Conservation (phyloP, 257 asterid species). For the Rubia yunnanensis region DNA sequence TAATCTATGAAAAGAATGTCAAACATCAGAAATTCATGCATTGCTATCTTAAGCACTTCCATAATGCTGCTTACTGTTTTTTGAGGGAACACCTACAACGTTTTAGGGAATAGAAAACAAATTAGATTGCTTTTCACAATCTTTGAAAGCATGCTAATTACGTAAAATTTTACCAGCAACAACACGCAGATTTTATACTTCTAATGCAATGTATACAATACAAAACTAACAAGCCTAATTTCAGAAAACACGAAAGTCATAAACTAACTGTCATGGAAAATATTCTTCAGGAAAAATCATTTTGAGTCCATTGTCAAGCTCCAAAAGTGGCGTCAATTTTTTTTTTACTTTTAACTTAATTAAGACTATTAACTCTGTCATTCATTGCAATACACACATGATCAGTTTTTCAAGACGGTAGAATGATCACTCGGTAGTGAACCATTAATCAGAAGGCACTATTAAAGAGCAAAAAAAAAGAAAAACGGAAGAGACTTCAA, state of each 20-base stretch:
- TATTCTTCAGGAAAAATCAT: background rate
- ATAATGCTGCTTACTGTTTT: background rate
- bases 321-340: background rate
- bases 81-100: background rate
- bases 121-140: background rate
- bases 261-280: background rate
- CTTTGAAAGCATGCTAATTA: too few relatives aligned
- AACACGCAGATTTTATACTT: too few relatives aligned
- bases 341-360: background rate
- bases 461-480: background rate
- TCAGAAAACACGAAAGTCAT: background rate
- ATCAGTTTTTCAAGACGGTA: background rate
- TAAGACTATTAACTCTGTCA: background rate
- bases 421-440: background rate
- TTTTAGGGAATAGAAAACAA: background rate
- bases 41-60: background rate
- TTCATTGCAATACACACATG: background rate
- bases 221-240: background rate
- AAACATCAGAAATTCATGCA: background rate
- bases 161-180: background rate
- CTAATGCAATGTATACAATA: background rate
- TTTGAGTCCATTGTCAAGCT: background rate
- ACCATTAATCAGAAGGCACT: background rate
- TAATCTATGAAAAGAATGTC: background rate
- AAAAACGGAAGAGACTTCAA: background rate